Conservation (phyloP, 1,284 basidiomycete genomes). For the Sanghuangporus sanghuang region DNA sequence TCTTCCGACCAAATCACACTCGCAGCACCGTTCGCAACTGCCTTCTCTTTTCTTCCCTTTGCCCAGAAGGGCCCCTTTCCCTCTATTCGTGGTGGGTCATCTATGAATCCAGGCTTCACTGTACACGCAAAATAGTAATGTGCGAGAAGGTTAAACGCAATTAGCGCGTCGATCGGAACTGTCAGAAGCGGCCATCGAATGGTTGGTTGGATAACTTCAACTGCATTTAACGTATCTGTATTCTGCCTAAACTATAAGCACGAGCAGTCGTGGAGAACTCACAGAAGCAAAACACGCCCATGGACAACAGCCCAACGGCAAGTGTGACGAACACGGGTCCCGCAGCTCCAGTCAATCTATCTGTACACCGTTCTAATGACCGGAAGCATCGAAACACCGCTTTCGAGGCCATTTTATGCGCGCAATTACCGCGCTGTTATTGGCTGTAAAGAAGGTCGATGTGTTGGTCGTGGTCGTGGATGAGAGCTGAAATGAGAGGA, state of each 20-base stretch:
- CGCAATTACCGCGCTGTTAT: not conserved
- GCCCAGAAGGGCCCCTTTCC: constrained; percentile 52
- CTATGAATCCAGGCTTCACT: constrained; percentile 68
- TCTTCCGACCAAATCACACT: constrained; percentile 35
- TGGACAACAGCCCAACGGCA: constrained; percentile 65
- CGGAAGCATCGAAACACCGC: constrained; percentile 85
- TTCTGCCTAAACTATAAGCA: not conserved
- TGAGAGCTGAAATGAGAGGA: not conserved
- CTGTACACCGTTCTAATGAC: constrained; percentile 69
- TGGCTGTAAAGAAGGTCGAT: not conserved
- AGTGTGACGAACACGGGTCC: constrained; percentile 86
- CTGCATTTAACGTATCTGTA: constrained; percentile 33
- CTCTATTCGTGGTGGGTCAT: constrained; percentile 40
- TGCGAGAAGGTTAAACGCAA: constrained; percentile 71
- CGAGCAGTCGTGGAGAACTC: constrained; percentile 29
- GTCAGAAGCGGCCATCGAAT: constrained; percentile 50
- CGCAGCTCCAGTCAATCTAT: constrained; percentile 82
- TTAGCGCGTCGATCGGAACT: constrained; percentile 63
- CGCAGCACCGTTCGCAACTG: constrained; percentile 14
- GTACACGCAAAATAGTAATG: constrained; percentile 87
- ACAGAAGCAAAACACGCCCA: constrained; percentile 82
- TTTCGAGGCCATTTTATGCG: constrained; percentile 44
- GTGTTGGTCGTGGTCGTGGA: not conserved
- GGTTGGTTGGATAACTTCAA: constrained; percentile 65
- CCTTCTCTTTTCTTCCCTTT: constrained; percentile 31